Percentiles rank a stretch among this genome's conserved stretches.
Evolutionary conservation across 2,329 filamentous ascomycete genomes (phyloP).

Genomic region (Balansia obtecta): DNA sequence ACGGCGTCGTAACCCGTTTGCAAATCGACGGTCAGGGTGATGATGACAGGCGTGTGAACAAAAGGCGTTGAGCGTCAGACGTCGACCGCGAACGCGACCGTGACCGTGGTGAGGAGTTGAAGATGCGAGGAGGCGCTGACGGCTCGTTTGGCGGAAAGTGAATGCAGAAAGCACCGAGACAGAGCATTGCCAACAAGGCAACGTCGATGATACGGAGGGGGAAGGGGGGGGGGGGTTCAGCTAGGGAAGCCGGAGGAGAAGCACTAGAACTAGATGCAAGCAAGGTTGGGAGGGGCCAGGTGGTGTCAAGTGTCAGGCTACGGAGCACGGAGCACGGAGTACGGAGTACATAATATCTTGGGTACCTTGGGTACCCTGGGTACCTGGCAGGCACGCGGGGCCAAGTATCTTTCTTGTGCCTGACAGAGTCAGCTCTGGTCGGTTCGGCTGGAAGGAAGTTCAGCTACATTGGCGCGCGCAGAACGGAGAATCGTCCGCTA

Average conservation of each 20-base stretch:
- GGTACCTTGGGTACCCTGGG: too few species aligned
- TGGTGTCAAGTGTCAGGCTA: background rate
- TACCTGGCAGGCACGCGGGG: too few species aligned
- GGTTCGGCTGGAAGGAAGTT: too few species aligned
- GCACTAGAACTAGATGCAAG: background rate
- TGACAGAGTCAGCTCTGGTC: too few species aligned
- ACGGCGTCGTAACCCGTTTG: constrained; percentile 9
- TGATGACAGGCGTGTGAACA: background rate
- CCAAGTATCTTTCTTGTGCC: too few species aligned
- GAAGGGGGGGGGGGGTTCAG: background rate
- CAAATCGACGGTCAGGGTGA: background rate
- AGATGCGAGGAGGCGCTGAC: background rate
- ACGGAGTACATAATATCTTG: too few species aligned
- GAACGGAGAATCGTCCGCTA: background rate
- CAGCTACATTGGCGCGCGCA: background rate
- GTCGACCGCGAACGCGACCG: too few species aligned
- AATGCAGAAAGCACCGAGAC: background rate
- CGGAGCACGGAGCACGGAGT: too few species aligned
- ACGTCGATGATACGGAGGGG: background rate
- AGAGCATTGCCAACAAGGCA: background rate
- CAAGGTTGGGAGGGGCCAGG: background rate
- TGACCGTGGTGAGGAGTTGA: background rate
- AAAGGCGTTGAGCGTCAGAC: background rate
- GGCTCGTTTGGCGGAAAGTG: background rate
- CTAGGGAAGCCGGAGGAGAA: background rate